These are phyloP conservation scores for Penicillium sclerotiorum DNA, from an alignment of 2,329 filamentous ascomycete species.

Conservation along the genomic window DNA sequence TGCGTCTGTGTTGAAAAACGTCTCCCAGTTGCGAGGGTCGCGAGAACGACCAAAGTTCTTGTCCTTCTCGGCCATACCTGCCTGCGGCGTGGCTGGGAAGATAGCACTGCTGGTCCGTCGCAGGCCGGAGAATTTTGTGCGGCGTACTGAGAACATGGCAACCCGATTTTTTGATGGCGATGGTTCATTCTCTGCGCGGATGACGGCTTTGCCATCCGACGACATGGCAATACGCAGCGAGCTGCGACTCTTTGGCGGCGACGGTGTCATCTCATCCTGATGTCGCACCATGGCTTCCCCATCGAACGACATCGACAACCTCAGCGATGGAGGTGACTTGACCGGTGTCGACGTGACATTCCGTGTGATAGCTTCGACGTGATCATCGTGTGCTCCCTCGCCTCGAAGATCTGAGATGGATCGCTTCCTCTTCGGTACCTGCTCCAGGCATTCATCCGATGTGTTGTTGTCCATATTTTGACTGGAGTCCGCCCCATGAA, in stretches of 20 bases:
- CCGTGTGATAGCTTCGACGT: too few species aligned
- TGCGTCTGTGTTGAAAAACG: constrained; percentile 79
- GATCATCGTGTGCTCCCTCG: constrained; percentile 14
- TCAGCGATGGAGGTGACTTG: constrained; percentile 42
- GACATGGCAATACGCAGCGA: constrained; percentile 79
- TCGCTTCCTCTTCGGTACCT: constrained; percentile 37
- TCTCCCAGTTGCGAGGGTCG: constrained; percentile 88
- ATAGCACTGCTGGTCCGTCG: constrained; percentile 73
- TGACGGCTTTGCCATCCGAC: constrained; percentile 85
- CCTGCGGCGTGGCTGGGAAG: constrained; percentile 59
- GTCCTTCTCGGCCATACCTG: constrained; percentile 51
- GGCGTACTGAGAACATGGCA: constrained; percentile 51
- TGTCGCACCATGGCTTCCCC: constrained; percentile 43
- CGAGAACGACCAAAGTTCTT: constrained; percentile 74
- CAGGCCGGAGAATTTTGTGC: constrained; percentile 56
- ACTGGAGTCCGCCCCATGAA: constrained; percentile 15
- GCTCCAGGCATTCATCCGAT: constrained; percentile 23
- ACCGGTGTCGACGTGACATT: constrained; percentile 24
- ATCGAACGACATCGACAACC: constrained; percentile 46
- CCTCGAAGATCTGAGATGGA: constrained; percentile 33
- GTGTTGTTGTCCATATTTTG: constrained; percentile 14
- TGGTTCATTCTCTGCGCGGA: constrained; percentile 71
- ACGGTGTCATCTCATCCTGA: constrained; percentile 44
- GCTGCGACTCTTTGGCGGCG: constrained; percentile 43
- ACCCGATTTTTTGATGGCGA: constrained; percentile 63